These are phyloP conservation scores for Eragrostis nindensis DNA, from an alignment of 176 grass and related monocot species.

Conservation along the genomic window DNA sequence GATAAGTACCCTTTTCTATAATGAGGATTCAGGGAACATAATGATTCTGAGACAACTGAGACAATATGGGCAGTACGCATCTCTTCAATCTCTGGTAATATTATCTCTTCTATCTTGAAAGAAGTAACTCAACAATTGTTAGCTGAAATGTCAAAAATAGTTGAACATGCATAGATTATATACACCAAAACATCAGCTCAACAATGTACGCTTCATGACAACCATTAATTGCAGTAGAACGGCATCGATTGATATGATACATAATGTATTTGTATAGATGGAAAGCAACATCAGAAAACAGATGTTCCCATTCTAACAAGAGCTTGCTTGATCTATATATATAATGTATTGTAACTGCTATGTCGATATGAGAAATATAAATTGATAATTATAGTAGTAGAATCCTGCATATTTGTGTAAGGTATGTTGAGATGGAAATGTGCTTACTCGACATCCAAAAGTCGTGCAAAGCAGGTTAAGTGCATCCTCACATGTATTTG, in stretches of 20 bases:
- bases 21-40: constrained; percentile 74
- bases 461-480: constrained; percentile 67
- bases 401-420: background rate
- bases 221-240: constrained; percentile 8
- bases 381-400: constrained; percentile 13
- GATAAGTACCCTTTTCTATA: constrained; percentile 65
- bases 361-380: background rate
- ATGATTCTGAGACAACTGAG: constrained; percentile 90
- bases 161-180: constrained; percentile 25
- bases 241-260: background rate
- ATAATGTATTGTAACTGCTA: constrained; percentile 2
- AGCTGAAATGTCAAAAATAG: constrained; percentile 30
- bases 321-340: background rate
- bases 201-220: background rate
- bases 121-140: constrained; percentile 36
- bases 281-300: background rate
- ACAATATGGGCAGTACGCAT: constrained; percentile 92
- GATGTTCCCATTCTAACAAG: constrained; percentile 28
- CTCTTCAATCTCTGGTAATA: constrained; percentile 94
- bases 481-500: constrained; percentile 87
- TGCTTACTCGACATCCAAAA: constrained; percentile 75
- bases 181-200: background rate
- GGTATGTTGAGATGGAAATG: constrained; percentile 21
- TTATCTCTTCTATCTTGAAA: constrained; percentile 91
- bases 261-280: constrained; percentile 11